Conservation (phyloP, 2,329 filamentous ascomycete genomes). For the Lizonia empirigonia region DNA sequence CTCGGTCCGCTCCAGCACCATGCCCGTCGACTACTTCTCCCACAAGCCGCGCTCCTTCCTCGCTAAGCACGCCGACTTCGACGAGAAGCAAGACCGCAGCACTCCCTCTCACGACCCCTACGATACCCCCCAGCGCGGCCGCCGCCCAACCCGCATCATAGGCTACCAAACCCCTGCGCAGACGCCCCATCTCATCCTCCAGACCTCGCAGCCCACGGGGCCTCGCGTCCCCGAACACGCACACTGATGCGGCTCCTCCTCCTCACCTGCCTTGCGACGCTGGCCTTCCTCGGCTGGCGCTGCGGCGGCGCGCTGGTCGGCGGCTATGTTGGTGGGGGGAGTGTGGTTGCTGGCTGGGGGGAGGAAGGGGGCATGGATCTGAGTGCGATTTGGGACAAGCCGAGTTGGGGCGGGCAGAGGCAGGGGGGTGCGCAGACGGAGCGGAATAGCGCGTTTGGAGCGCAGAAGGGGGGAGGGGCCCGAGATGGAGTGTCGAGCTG, state of each 20-base stretch:
- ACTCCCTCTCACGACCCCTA: background rate
- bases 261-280: background rate
- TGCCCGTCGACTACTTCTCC: background rate
- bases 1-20: background rate
- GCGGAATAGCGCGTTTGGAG: background rate
- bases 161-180: background rate
- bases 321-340: background rate
- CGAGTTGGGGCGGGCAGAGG: constrained; percentile 5
- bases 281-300: constrained; percentile 4
- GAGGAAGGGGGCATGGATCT: background rate
- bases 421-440: background rate
- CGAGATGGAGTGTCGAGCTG: too few species aligned
- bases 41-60: constrained; percentile 11
- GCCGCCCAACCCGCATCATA: background rate
- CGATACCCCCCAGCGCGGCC: background rate
- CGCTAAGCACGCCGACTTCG: background rate
- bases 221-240: background rate
- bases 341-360: constrained; percentile 1
- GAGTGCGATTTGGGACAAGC: background rate
- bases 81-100: background rate
- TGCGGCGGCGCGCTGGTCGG: constrained; percentile 6
- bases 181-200: background rate
- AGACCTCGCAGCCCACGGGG: background rate
- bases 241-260: background rate
- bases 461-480: too few species aligned